Conservation (phyloP, 208 protist genomes). For the Leishmania mexicana region DNA sequence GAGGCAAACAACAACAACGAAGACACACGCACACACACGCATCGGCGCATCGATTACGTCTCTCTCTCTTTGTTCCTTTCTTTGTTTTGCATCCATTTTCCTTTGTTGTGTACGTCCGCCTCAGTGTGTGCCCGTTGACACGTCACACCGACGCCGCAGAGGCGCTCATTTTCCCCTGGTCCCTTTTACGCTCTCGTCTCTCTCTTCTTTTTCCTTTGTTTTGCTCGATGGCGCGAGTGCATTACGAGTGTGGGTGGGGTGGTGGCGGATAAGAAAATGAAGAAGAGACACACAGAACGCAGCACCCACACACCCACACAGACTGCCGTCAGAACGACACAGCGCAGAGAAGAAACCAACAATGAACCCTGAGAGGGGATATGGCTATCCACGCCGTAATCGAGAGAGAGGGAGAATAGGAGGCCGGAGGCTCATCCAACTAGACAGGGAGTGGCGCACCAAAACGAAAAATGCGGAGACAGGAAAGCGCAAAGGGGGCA, state of each 20-base stretch:
- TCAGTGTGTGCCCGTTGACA: neutral
- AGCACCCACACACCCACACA: neutral
- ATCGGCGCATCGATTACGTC: neutral
- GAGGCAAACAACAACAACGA: neutral
- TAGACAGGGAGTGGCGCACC: neutral
- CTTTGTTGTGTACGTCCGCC: neutral
- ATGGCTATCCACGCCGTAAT: neutral
- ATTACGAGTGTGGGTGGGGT: neutral
- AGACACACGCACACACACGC: neutral
- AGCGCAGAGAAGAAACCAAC: neutral
- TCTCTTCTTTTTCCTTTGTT: neutral
- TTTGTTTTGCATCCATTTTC: neutral
- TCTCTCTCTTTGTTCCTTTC: constrained; percentile 1
- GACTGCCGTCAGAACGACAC: neutral
- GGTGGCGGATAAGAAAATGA: neutral
- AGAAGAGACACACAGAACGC: neutral
- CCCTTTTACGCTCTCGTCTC: neutral
- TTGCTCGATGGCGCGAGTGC: neutral
- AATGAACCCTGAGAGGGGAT: neutral
- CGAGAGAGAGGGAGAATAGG: neutral
- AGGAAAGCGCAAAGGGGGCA: neutral
- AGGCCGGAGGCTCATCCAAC: neutral
- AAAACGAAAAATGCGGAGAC: neutral
- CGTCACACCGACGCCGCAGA: neutral
- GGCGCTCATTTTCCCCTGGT: neutral